These are phyloP conservation scores for Aspergillus egyptiacus DNA, from an alignment of 495 filamentous ascomycete genomes.

Conservation along the genomic window DNA sequence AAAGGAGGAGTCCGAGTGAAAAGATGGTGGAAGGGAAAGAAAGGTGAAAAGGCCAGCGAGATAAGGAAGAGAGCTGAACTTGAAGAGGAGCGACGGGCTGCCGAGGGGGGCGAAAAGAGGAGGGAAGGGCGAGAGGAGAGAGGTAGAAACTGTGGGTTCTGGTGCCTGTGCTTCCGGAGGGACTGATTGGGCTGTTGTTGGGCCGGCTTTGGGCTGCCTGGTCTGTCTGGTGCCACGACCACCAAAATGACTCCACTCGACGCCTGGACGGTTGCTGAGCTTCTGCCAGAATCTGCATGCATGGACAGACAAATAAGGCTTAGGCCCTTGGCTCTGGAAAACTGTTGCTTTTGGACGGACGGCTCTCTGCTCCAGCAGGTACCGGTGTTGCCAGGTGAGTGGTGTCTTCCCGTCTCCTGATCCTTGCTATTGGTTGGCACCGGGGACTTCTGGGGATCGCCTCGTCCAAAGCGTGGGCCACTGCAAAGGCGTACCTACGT, in stretches of 20 bases:
- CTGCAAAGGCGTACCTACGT: too few species aligned
- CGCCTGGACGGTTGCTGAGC: slow-evolving; percentile 2
- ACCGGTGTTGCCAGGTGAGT: neutral
- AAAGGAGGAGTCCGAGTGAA: slow-evolving; percentile 15
- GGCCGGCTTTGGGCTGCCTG: slow-evolving; percentile 36
- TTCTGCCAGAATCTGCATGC: slow-evolving; percentile 24
- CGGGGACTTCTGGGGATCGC: neutral
- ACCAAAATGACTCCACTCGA: slow-evolving; percentile 18
- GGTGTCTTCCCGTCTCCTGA: slow-evolving; percentile 3
- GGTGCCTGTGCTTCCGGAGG: slow-evolving; percentile 10
- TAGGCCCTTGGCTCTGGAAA: slow-evolving; percentile 15
- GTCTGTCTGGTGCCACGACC: slow-evolving; percentile 42
- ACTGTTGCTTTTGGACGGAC: neutral
- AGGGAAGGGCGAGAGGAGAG: slow-evolving; percentile 18
- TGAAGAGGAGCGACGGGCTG: too few species aligned
- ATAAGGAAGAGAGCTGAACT: slow-evolving; percentile 20
- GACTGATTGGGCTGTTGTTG: slow-evolving; percentile 37
- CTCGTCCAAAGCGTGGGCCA: too few species aligned
- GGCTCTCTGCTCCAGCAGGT: neutral
- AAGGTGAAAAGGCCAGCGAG: slow-evolving; percentile 10
- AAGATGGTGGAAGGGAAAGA: slow-evolving; percentile 15
- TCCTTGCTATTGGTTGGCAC: neutral
- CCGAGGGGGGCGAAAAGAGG: slow-evolving; percentile 19
- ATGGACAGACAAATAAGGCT: slow-evolving; percentile 35
- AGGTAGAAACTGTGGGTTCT: slow-evolving; percentile 12